Evolutionary conservation across 2,329 filamentous ascomycete species (phyloP).

Genomic region (Calcarisporium arbuscula): DNA sequence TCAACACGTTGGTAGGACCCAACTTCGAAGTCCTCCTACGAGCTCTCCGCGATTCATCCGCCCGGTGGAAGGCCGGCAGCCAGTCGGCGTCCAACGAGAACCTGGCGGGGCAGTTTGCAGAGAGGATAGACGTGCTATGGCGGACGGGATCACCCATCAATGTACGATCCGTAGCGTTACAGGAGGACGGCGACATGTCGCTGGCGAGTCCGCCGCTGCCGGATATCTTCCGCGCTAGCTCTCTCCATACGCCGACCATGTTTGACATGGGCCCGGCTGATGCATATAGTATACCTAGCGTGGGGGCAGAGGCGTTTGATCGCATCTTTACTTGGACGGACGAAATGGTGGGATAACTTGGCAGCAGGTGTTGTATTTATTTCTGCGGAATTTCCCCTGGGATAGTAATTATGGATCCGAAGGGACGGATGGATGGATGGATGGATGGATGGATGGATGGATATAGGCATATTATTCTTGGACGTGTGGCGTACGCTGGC

Average conservation of each 20-base stretch:
- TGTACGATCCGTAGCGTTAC: slow-evolving; percentile 7
- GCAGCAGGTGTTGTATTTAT: too few relatives aligned
- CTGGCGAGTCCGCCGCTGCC: slow-evolving; percentile 9
- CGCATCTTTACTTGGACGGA: slow-evolving; percentile 10
- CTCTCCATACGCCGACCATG: slow-evolving; percentile 1
- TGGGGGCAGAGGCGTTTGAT: slow-evolving; percentile 6
- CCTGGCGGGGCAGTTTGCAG: slow-evolving; percentile 9
- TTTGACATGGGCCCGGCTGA: slow-evolving; percentile 3
- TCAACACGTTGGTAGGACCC: slow-evolving; percentile 1
- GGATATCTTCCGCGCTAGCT: slow-evolving; percentile 7
- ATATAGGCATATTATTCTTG: too few relatives aligned
- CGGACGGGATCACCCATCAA: slow-evolving; percentile 8
- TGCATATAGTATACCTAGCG: slow-evolving; percentile 2
- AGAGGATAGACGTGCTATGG: slow-evolving; percentile 5
- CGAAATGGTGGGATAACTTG: slow-evolving; percentile 9
- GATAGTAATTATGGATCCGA: too few relatives aligned
- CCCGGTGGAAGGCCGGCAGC: slow-evolving; percentile 2
- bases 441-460: too few relatives aligned
- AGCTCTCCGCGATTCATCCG: slow-evolving; percentile 5
- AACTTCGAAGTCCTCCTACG: slow-evolving; percentile 7
- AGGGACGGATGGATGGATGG: too few relatives aligned
- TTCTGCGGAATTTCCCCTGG: too few relatives aligned
- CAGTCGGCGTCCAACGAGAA: slow-evolving; percentile 3
- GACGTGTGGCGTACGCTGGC: too few relatives aligned
- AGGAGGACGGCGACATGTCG: slow-evolving; percentile 6